Evolutionary conservation across 768 basidiomycete genomes (phyloP).

Genomic region (Russula brevipes): DNA sequence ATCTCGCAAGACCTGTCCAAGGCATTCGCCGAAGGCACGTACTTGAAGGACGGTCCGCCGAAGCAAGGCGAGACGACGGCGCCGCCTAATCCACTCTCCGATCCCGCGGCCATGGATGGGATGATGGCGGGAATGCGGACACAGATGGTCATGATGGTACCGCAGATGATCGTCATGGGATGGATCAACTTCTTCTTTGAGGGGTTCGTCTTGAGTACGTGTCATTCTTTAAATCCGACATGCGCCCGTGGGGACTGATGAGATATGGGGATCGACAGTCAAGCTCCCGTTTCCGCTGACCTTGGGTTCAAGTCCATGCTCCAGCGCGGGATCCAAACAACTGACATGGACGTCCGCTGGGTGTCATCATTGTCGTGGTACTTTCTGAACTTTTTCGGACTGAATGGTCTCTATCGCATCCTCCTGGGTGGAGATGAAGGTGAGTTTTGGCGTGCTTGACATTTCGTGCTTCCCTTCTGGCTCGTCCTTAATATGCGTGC

Average conservation of each 20-base stretch:
- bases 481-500: conserved; percentile 19
- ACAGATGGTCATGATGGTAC: conserved; percentile 99
- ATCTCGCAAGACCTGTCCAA: conserved; percentile 70
- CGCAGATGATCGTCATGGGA: conserved; percentile 98
- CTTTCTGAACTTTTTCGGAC: conserved; percentile 97
- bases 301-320: conserved; percentile 95
- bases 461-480: conserved; percentile 12
- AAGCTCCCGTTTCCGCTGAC: conserved; percentile 97
- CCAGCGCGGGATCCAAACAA: conserved; percentile 90
- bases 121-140: conserved; percentile 99
- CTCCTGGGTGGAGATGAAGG: conserved; percentile 88
- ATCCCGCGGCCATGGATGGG: conserved; percentile 91
- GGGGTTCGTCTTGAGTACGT: conserved; percentile 93
- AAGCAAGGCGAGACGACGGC: conserved; percentile 51
- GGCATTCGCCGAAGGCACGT: conserved; percentile 69
- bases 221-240: neutral
- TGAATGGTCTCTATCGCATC: conserved; percentile 93
- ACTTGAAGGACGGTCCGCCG: conserved; percentile 81
- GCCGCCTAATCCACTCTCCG: conserved; percentile 79
- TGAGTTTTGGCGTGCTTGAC: conserved; percentile 37
- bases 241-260: neutral
- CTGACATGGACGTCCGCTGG: conserved; percentile 98
- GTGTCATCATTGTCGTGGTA: conserved; percentile 99
- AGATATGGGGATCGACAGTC: conserved; percentile 45
- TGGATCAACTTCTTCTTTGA: conserved; percentile 99